Base-by-base conservation (phyloP, 495 filamentous ascomycete species). In the Penicillium subrubescens region DNA sequence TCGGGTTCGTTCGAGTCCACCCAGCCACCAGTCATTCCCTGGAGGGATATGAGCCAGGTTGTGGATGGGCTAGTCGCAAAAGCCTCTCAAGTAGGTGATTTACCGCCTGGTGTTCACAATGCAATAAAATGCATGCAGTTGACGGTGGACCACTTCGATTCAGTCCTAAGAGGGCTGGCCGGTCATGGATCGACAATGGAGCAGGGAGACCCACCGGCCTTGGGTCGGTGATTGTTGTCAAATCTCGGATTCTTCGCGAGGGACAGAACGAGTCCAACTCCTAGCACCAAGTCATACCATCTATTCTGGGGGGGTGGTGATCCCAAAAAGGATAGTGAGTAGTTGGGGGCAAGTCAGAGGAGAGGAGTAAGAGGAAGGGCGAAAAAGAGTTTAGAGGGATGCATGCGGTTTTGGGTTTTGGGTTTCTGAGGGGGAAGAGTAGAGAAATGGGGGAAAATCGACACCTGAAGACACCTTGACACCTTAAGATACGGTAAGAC, bases 241-340 rank as follows among this genome's bases (percentile, higher is more conserved):
- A 58, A 21, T 21, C 35, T 54, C 21, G 60, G 21, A 34, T 37
- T 56, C 27, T 50, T 61, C 12, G n/a, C 58, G 19, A 46, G 60
- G 39, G 37, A 54, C 52, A 29, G 39, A 29, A 31, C 15, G 33
- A 46, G 27, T 52, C 60, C 51, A 29, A 51, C 23, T 61, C 56
- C 59, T 67, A 61, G 59, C 61, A 61, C 44, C 52, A 63, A 48
- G 39, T 64, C 65, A 67, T 67, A 57, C 55, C 62, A 61, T 60
- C 43, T 25, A 19, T 31, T 34, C 19, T 29, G 41, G 27, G 52
- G 52, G 59, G 25, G 14, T 34, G 21, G 19, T 31, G 15, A 48
- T 33, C 53, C 53, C 53, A 35, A 8, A 35, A 33, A 23, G 31
- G 53, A 39, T 39, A 21, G n/a, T 4, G 21, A 39, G n/a, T 12